phyloP scores from a whole-genome alignment of 805 yeast species.

The Candida piceae region DNA sequence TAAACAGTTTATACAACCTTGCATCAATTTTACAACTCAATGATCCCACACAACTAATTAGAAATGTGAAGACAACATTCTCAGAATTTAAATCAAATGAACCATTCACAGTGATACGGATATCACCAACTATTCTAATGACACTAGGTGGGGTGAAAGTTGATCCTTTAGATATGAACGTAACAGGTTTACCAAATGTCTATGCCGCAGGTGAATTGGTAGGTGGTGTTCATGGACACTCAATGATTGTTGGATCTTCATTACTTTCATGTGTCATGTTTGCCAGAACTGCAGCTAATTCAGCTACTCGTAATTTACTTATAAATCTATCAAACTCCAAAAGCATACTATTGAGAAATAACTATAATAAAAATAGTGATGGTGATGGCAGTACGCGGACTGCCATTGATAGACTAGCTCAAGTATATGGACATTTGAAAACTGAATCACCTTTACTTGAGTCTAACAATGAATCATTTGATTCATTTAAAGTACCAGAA shows the following conservation, averaged over 20 bases:
- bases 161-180: slow-evolving; percentile 29
- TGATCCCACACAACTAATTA: background rate
- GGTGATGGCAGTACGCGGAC: background rate
- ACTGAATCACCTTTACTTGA: too few relatives aligned
- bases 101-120: slow-evolving; percentile 3
- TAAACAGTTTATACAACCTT: background rate
- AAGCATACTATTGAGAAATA: too few relatives aligned
- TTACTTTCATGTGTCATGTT: slow-evolving; percentile 57
- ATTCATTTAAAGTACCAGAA: slow-evolving; percentile 36
- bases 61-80: slow-evolving; percentile 2
- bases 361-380: too few relatives aligned
- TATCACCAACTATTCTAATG: slow-evolving; percentile 15
- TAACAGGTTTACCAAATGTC: slow-evolving; percentile 31
- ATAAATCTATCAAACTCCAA: too few relatives aligned
- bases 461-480: slow-evolving; percentile 12
- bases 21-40: background rate
- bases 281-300: slow-evolving; percentile 46
- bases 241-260: slow-evolving; percentile 56
- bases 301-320: slow-evolving; percentile 30
- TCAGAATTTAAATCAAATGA: background rate
- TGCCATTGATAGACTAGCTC: slow-evolving; percentile 6
- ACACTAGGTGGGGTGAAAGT: slow-evolving; percentile 57
- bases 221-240: slow-evolving; percentile 65
- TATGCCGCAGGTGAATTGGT: slow-evolving; percentile 65
- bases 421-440: slow-evolving; percentile 7